These are phyloP conservation scores for Cercospora janseana DNA, from an alignment of 2,329 filamentous ascomycete genomes.

Conservation along the genomic window DNA sequence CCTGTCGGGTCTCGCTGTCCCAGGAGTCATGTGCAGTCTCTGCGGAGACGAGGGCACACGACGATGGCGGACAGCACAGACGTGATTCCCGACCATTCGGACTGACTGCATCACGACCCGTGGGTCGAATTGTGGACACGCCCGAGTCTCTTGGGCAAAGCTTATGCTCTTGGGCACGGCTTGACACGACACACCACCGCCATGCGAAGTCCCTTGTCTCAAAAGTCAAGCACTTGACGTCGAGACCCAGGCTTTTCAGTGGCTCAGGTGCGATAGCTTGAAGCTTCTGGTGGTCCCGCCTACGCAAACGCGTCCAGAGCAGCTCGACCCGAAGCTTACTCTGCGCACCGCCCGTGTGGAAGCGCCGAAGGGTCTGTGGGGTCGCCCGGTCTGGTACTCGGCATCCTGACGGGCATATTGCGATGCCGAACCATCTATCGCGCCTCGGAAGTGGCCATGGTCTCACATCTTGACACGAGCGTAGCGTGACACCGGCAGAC, in stretches of 20 bases:
- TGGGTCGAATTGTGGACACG: neutral
- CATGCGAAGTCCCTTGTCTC: conserved; percentile 3
- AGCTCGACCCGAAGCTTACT: neutral
- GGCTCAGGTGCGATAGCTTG: neutral
- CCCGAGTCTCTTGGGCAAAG: no score
- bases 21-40: no score
- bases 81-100: neutral
- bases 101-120: neutral
- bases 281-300: neutral
- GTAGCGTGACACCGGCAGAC: no score
- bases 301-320: neutral
- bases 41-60: neutral
- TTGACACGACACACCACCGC: neutral
- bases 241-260: neutral
- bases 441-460: no score
- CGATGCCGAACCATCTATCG: no score
- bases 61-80: neutral
- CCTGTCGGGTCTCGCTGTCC: no score
- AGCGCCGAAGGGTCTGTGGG: neutral
- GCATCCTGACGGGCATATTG: no score
- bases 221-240: neutral
- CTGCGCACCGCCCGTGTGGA: neutral
- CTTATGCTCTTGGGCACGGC: no score
- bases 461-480: no score
- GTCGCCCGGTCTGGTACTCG: no score